These are phyloP conservation scores for Suillus tomentosus DNA, from an alignment of 768 basidiomycete genomes.

Conservation along the genomic window DNA sequence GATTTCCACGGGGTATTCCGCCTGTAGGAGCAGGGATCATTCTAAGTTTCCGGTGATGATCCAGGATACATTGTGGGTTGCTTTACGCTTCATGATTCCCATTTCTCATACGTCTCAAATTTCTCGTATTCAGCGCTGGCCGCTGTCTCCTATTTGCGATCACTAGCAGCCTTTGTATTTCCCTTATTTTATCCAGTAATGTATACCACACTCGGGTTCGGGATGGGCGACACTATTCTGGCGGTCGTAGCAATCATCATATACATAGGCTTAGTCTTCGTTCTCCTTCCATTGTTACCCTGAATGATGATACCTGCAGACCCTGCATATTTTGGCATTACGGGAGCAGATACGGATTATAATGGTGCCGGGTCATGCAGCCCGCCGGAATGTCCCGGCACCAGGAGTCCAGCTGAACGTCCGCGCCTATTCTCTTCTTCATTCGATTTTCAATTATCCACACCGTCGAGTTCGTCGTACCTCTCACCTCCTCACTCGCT, in stretches of 20 bases:
- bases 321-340: conserved; percentile 47
- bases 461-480: too few species aligned
- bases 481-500: too few species aligned
- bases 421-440: too few species aligned
- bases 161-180: conserved; percentile 72
- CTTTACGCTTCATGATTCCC: too few species aligned
- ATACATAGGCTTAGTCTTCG: conserved; percentile 42
- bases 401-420: too few species aligned
- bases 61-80: too few species aligned
- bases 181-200: conserved; percentile 76
- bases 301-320: conserved; percentile 28
- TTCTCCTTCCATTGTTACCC: background rate
- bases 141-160: conserved; percentile 61
- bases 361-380: too few species aligned
- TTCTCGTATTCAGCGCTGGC: conserved; percentile 52
- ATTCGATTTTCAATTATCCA: too few species aligned
- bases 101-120: background rate
- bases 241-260: conserved; percentile 53
- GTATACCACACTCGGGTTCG: conserved; percentile 66
- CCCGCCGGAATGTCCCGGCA: too few species aligned
- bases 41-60: too few species aligned
- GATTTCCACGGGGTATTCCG: too few species aligned
- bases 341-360: conserved; percentile 42
- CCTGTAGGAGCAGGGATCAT: too few species aligned
- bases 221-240: conserved; percentile 68